Base-by-base conservation (phyloP, 2,329 filamentous ascomycete species). In the Talaromyces islandicus region DNA sequence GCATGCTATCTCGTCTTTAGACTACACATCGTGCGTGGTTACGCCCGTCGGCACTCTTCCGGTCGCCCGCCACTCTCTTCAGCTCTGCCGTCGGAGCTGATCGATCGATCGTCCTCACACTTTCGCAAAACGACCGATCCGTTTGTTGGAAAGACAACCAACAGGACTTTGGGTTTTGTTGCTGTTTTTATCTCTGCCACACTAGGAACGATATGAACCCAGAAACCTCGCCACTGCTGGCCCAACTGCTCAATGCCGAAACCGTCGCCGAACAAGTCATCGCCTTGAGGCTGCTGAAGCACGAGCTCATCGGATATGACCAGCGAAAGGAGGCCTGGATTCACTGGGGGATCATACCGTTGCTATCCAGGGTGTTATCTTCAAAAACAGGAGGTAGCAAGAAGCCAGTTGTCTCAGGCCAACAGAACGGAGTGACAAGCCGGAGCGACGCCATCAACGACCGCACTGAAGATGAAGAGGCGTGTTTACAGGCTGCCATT, bases 301-400 rank as follows among this genome's bases (percentile, higher is more conserved):
- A 96, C 74, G 89, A 94, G 64, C 83, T 96, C 54, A 86, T 96
- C 62, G 94, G 94, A 25, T 91, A 97, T 74, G 83, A 89, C 35
- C 87, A 93, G 73, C 88, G 88, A 73, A 99, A 99, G 76, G 88
- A 93, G 75, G 76, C 85, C 60, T 92, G 88, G 80, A 82, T 97
- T 46, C 80, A 80, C 60, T 78, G 85, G 58, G 92, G 92, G 35
- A 77, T 90, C 54, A 79, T 85, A 29, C 78, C 80, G 38, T 73
- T 85, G 56, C 73, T 88, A 43, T 74, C 67, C 76, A 78, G 73
- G 70, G 73, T 75, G 68, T 74, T 72, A 73, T 81, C 75, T 72
- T 77, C 68, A 75, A 78, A 71, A 69, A 64, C 67, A 57, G 73
- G 70, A 61, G 56, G 54, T 14, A 68, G 70, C 21, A 73, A 70